phyloP scores from a whole-genome alignment of 805 yeast genomes.

The Candida silvatica region DNA sequence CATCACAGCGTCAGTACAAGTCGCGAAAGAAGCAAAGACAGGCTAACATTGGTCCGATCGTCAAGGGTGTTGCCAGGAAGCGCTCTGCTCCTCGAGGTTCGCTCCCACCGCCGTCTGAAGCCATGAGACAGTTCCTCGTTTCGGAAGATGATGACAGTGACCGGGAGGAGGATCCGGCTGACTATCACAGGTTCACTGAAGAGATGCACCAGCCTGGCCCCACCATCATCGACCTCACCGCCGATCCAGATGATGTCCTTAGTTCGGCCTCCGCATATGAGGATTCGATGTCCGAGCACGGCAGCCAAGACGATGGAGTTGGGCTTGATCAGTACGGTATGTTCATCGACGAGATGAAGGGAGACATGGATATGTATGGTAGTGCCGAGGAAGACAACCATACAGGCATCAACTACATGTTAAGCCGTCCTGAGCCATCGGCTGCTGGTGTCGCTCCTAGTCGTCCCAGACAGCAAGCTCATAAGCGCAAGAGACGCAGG shows the following conservation, averaged over 20 bases:
- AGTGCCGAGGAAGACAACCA: conserved; percentile 19
- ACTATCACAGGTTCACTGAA: conserved; percentile 1
- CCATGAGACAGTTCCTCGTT: not conserved
- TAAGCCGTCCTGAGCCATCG: not conserved
- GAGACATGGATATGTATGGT: conserved; percentile 8
- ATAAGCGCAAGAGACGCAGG: not conserved
- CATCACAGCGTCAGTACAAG: not conserved
- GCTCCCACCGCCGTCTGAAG: not conserved
- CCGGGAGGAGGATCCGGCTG: conserved; percentile 1
- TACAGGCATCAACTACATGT: conserved; percentile 22
- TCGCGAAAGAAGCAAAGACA: too few relatives aligned
- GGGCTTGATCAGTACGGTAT: conserved; percentile 7
- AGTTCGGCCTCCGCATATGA: not conserved
- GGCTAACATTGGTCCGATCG: not conserved
- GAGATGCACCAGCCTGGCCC: too few relatives aligned
- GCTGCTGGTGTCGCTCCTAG: too few relatives aligned
- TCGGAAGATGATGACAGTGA: conserved; percentile 6
- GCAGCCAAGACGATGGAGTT: conserved; percentile 2
- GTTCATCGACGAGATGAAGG: conserved; percentile 1
- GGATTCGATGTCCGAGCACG: not conserved
- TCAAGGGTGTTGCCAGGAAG: conserved; percentile 14
- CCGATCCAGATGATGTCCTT: not conserved
- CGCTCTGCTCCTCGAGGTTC: not conserved
- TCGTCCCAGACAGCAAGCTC: not conserved
- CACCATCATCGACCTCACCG: not conserved